Conservation (phyloP, 371 early-diverging fungal genomes). For the Blakeslea trispora region DNA sequence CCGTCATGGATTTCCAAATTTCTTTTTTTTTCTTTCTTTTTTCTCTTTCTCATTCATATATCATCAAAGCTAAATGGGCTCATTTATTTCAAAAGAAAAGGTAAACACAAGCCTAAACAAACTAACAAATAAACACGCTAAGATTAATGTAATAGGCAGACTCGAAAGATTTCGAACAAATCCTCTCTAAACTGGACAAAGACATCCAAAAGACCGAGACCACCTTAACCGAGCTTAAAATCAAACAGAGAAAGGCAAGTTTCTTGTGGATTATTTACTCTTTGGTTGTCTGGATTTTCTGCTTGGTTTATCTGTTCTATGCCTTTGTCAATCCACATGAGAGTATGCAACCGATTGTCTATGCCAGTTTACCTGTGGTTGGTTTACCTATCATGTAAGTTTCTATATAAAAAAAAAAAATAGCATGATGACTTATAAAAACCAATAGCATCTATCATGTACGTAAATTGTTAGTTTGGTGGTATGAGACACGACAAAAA, state of each 20-base stretch:
- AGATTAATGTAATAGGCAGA: slow-evolving; percentile 30
- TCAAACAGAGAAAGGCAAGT: slow-evolving; percentile 65
- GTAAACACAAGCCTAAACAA: slow-evolving; percentile 7
- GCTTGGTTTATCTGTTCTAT: slow-evolving; percentile 48
- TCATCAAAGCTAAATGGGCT: too few relatives aligned
- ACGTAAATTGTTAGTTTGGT: slow-evolving; percentile 52
- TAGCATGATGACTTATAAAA: neutral
- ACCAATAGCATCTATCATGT: slow-evolving; percentile 57
- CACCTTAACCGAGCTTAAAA: slow-evolving; percentile 59
- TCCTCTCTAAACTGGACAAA: slow-evolving; percentile 76
- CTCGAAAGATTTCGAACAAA: slow-evolving; percentile 74
- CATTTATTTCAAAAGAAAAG: slow-evolving; percentile 23
- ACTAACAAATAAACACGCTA: too few relatives aligned
- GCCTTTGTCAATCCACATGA: slow-evolving; percentile 12
- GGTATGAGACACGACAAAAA: slow-evolving; percentile 61
- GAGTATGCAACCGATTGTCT: neutral
- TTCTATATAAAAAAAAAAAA: neutral
- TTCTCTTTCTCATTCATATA: neutral
- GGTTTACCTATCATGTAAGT: slow-evolving; percentile 27
- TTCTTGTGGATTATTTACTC: slow-evolving; percentile 76
- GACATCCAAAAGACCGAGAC: slow-evolving; percentile 74
- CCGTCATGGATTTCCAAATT: too few relatives aligned
- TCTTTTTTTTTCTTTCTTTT: slow-evolving; percentile 11
- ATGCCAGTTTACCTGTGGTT: slow-evolving; percentile 53
- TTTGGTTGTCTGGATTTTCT: slow-evolving; percentile 65